Conservation (phyloP, 345 rosid species). For the Physaria fendleri region DNA sequence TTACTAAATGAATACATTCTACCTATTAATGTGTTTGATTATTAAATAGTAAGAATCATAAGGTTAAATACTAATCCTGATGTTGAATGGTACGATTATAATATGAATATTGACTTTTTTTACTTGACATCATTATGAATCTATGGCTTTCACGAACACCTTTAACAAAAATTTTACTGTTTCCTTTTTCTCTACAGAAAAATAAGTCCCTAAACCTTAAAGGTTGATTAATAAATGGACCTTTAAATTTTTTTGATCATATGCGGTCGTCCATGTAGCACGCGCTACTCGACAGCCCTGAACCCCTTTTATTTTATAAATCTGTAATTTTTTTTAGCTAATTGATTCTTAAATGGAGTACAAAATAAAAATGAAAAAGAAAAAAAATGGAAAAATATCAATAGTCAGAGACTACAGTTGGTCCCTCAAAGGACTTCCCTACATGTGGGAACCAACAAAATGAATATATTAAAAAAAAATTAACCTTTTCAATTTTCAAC, state of each 20-base stretch:
- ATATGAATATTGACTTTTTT: slow-evolving; percentile 5
- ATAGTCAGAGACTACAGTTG: slow-evolving; percentile 20
- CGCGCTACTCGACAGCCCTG: too few species aligned
- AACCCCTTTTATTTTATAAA: neutral
- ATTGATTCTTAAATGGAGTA: neutral
- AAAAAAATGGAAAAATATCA: neutral
- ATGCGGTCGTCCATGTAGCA: too few species aligned
- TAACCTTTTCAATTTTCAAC: slow-evolving; percentile 26
- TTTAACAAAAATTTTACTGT: neutral
- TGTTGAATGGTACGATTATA: slow-evolving; percentile 17
- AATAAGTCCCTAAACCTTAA: too few species aligned
- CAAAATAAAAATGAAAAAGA: neutral
- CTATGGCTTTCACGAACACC: slow-evolving; percentile 3
- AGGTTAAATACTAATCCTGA: neutral
- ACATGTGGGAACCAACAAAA: slow-evolving; percentile 42
- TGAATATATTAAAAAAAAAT: neutral
- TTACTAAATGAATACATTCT: neutral
- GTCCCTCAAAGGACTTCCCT: slow-evolving; percentile 35
- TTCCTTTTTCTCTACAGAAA: too few species aligned
- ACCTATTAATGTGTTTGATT: neutral
- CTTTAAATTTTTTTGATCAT: too few species aligned
- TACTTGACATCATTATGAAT: slow-evolving; percentile 2
- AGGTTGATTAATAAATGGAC: too few species aligned
- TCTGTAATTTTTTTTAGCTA: neutral
- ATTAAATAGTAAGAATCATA: slow-evolving; percentile 1